A percentile compares a stretch with the other conserved stretches of the same genome.
Conservation (phyloP, 2,329 filamentous ascomycete species). For the Blastomyces percursus region DNA sequence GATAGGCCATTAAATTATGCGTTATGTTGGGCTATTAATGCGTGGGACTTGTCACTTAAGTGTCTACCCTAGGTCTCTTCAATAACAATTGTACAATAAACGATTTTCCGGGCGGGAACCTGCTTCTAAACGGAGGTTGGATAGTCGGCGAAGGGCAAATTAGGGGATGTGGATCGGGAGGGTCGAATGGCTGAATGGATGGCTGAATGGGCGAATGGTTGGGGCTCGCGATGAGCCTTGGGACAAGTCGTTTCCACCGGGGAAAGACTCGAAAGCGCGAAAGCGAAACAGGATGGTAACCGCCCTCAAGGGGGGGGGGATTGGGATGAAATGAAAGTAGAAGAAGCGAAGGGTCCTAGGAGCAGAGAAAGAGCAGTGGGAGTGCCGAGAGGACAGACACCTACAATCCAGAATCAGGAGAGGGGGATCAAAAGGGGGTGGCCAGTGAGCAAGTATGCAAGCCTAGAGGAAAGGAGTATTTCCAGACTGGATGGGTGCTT, state of each 20-base stretch:
- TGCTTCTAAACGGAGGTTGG: not conserved
- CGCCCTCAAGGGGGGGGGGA: not conserved
- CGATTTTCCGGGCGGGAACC: not conserved
- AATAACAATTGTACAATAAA: not conserved
- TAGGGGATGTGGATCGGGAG: not conserved
- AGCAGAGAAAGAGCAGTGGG: conserved; percentile 3
- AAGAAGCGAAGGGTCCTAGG: conserved; percentile 5
- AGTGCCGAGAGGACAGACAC: conserved; percentile 1
- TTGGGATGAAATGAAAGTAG: not conserved
- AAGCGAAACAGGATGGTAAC: conserved; percentile 7
- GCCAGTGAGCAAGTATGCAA: conserved; percentile 17
- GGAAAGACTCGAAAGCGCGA: conserved; percentile 24
- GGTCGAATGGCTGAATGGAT: not conserved
- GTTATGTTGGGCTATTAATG: not conserved
- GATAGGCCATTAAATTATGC: not conserved
- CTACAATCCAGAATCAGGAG: not conserved
- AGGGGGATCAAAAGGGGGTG: conserved; percentile 8
- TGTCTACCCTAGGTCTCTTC: not conserved
- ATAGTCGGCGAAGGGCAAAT: not conserved
- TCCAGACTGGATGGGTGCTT: not conserved
- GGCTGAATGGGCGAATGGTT: not conserved
- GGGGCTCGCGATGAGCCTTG: conserved; percentile 15
- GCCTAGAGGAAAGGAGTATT: not conserved
- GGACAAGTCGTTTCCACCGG: conserved; percentile 32
- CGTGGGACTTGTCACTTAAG: not conserved